Percentiles rank a stretch among this genome's conserved stretches.
Evolutionary conservation across 2,329 filamentous ascomycete species (phyloP).

Genomic region (Penicillium sp.): DNA sequence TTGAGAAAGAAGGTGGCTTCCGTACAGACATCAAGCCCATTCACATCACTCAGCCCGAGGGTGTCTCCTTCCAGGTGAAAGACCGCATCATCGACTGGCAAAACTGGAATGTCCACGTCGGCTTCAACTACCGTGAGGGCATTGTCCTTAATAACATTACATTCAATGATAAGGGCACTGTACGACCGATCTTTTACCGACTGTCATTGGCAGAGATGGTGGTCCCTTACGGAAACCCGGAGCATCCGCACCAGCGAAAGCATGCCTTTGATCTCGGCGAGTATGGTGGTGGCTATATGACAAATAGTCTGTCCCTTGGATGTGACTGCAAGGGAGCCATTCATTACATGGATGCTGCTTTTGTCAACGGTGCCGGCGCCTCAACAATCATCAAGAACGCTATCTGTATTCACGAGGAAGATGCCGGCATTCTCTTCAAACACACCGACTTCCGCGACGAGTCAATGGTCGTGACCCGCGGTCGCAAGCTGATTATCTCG

Average conservation of each 20-base stretch:
- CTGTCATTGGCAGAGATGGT: conserved; percentile 93
- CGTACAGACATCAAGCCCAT: conserved; percentile 80
- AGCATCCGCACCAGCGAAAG: conserved; percentile 51
- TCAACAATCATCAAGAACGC: conserved; percentile 86
- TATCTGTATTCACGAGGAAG: conserved; percentile 93
- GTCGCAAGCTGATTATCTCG: conserved; percentile 80
- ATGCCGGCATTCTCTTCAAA: conserved; percentile 89
- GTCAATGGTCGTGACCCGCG: conserved; percentile 80
- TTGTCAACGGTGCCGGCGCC: conserved; percentile 76
- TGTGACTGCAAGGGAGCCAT: conserved; percentile 61
- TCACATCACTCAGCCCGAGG: conserved; percentile 83
- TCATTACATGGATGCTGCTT: conserved; percentile 85
- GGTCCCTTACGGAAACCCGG: conserved; percentile 66
- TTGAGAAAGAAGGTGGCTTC: conserved; percentile 74
- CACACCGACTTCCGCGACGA: conserved; percentile 92
- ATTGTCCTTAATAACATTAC: conserved; percentile 88
- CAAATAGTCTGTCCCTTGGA: conserved; percentile 48
- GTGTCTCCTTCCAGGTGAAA: conserved; percentile 79
- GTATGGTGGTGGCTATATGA: conserved; percentile 52
- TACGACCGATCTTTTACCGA: conserved; percentile 82
- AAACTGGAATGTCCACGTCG: conserved; percentile 90
- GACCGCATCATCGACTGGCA: conserved; percentile 81
- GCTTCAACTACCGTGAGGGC: conserved; percentile 93
- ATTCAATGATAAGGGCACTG: conserved; percentile 78
- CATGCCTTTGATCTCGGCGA: conserved; percentile 51